Conservation (phyloP, 495 filamentous ascomycete genomes). For the Baudoinia panamericana region DNA sequence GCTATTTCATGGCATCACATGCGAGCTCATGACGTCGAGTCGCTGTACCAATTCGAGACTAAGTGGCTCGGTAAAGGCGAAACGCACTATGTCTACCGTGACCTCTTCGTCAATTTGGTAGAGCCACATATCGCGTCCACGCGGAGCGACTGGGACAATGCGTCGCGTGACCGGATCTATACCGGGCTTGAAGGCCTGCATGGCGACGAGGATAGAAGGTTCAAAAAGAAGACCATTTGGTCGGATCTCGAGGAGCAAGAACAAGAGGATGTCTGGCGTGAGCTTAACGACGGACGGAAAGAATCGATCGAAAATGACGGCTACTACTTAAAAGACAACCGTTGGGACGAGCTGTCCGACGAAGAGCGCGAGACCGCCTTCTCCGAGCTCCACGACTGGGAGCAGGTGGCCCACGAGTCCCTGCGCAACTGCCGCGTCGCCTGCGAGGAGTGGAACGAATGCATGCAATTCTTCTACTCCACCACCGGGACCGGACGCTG, state of each 20-base stretch:
- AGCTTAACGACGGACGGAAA: background rate
- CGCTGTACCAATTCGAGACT: constrained; percentile 5
- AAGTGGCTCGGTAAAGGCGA: background rate
- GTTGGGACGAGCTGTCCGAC: constrained; percentile 2
- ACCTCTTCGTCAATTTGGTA: background rate
- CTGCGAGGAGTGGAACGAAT: constrained; percentile 5
- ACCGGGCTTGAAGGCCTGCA: background rate
- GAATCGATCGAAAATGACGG: background rate
- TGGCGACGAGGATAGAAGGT: background rate
- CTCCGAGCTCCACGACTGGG: background rate
- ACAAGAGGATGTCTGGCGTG: background rate
- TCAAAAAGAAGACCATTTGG: background rate
- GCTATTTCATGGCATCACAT: constrained; percentile 7
- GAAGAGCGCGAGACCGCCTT: background rate
- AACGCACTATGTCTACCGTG: constrained; percentile 4
- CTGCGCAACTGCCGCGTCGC: background rate
- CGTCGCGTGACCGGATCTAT: background rate
- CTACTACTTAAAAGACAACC: background rate
- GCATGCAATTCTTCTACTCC: constrained; percentile 7
- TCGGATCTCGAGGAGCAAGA: background rate
- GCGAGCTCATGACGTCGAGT: constrained; percentile 3
- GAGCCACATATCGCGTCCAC: background rate
- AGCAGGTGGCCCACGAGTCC: background rate
- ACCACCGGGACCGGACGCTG: background rate
- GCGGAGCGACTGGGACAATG: constrained; percentile 2